Evolutionary conservation across 805 yeast genomes (phyloP), one percentile per base, ranked within the genome.

Genomic region (Teunomyces lycoperdinae): DNA sequence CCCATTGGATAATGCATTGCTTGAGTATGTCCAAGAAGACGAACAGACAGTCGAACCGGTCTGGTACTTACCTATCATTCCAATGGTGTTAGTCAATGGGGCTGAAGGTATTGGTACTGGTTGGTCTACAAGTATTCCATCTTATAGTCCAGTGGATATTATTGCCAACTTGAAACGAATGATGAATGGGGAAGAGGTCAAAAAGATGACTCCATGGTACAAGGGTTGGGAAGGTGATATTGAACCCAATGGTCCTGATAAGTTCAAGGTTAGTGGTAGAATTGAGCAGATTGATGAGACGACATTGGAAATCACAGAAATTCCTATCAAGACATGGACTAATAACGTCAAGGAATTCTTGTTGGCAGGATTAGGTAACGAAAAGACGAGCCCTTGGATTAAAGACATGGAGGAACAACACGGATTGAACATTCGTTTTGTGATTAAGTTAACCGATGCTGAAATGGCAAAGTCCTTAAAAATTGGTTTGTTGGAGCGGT

Each of bases 41-140:
- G 98, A 89, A 58, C 84, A 81, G 53, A 83, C 92, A 0, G 96
- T 92, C 14, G 99, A 94, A 64, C 99, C 99, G 0, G 90, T 88
- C 58, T 89, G 95, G 90, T 94, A 89, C 66, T 73, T 89, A 35
- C 99, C 99, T 1, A 83, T 94, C n/a, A 57, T 94, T 34, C 99
- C 99, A 8, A 88, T 90, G 89, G 63, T 94, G n/a, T 75, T 94
- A 51, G 96, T 94, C 4, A 94, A 94, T 62, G 99, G 99, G 49
- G 78, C 92, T 7, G 99, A 94, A 68, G 99, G 99, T 72, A 94
- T 94, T 65, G 99, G 99, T 52, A 91, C 99, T 42, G 99, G 99
- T 55, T 94, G 98, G 97, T 88, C 96, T 54, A 90, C 98, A 1
- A 83, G 81, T 51, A 85, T 94, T 53, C 99, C 99, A 1, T 83